Evolutionary conservation across 306 rosid species (phyloP).

Genomic region (Cucumis melo): DNA sequence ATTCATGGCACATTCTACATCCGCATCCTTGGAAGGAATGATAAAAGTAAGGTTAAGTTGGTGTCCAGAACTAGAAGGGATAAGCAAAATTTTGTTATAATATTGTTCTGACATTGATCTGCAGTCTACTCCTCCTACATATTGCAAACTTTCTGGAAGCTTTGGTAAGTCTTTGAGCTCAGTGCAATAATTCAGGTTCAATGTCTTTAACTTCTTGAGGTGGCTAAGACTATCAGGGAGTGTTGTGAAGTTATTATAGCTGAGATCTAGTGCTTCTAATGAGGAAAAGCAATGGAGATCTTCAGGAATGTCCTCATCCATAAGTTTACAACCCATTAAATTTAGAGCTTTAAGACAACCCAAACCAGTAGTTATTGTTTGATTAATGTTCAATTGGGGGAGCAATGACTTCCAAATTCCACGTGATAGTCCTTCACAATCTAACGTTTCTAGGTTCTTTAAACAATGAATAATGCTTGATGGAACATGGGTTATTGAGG

Average conservation of each 20-base stretch:
- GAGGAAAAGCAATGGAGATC: slow-evolving; percentile 1
- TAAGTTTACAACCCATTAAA: slow-evolving; percentile 3
- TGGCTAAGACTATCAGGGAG: neutral
- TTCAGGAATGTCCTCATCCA: slow-evolving; percentile 2
- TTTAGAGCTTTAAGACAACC: neutral
- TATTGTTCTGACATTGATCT: neutral
- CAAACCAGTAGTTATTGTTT: neutral
- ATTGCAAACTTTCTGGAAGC: neutral
- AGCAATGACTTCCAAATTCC: neutral
- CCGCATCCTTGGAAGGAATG: neutral
- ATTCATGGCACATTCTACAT: neutral
- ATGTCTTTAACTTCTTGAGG: neutral
- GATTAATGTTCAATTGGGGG: neutral
- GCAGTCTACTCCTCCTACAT: neutral
- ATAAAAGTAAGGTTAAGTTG: neutral
- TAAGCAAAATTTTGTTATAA: neutral
- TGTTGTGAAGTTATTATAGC: neutral
- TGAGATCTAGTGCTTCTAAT: neutral
- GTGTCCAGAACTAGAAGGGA: neutral
- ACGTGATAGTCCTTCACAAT: neutral
- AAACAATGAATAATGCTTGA: neutral
- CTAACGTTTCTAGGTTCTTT: neutral
- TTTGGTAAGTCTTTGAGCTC: neutral
- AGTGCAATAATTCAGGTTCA: neutral
- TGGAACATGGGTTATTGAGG: neutral